A percentile compares a stretch with the other conserved stretches of the same genome.
phyloP scores from a whole-genome alignment of 371 early-diverging fungal species.

The Encephalitozoon intestinalis region DNA sequence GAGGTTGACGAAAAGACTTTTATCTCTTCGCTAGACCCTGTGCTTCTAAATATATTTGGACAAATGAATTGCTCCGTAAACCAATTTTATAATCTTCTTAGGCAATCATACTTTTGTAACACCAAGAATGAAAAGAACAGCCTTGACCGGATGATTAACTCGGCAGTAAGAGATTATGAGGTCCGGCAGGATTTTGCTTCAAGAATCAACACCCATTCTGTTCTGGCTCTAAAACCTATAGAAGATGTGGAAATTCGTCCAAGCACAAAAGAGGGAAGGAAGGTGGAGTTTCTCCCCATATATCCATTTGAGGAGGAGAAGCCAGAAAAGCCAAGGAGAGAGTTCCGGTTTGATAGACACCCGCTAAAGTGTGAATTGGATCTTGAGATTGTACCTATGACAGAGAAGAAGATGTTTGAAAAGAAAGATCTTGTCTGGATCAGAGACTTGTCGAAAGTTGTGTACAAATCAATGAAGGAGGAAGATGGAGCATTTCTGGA shows the following conservation, averaged over 20 bases:
- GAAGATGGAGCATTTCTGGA: not conserved
- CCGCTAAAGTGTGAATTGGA: not conserved
- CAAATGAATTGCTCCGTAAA: conserved; percentile 28
- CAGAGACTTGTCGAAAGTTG: not conserved
- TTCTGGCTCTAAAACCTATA: not conserved
- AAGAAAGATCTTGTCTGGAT: conserved; percentile 13
- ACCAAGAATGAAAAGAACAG: conserved; percentile 23
- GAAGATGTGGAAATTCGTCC: not conserved
- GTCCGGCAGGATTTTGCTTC: conserved; percentile 10
- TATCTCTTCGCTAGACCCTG: not conserved
- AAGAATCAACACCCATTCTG: conserved; percentile 22
- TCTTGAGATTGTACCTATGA: conserved; percentile 3
- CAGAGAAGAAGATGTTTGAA: not conserved
- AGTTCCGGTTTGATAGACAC: not conserved
- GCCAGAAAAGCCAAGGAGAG: not conserved
- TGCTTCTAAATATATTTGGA: conserved; percentile 17
- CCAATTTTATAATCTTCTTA: conserved; percentile 37
- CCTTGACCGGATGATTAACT: conserved; percentile 22
- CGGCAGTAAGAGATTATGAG: conserved; percentile 6
- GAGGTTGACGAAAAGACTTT: not conserved
- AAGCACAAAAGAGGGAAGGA: conserved; percentile 7
- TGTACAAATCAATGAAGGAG: conserved; percentile 2
- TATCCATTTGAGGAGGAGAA: conserved; percentile 18
- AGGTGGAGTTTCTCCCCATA: conserved; percentile 10
- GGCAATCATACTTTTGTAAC: conserved; percentile 33